Evolutionary conservation across 805 yeast genomes (phyloP).

Genomic region (Myxozyma neglecta): DNA sequence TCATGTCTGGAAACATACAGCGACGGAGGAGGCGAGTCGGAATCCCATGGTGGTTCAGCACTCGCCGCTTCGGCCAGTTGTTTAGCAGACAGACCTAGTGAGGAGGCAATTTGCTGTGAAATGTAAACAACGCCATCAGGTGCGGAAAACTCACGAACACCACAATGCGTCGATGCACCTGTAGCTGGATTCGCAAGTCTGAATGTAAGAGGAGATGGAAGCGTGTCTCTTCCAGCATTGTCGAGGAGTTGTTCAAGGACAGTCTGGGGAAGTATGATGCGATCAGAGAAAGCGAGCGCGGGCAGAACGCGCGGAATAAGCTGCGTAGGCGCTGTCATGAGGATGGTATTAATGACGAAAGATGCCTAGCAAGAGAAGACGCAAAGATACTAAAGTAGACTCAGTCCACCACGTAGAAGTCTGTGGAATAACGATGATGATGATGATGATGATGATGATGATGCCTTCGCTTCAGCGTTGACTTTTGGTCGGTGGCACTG

Average conservation of each 20-base stretch:
- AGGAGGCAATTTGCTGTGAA: slow-evolving; percentile 42
- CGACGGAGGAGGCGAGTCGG: slow-evolving; percentile 2
- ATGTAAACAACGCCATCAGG: slow-evolving; percentile 42
- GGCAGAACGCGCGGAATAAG: slow-evolving; percentile 6
- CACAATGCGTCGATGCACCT: slow-evolving; percentile 41
- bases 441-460: no score
- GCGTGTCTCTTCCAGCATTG: slow-evolving; percentile 14
- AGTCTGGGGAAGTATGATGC: slow-evolving; percentile 32
- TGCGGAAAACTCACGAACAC: slow-evolving; percentile 53
- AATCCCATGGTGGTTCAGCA: background rate
- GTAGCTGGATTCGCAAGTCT: slow-evolving; percentile 34
- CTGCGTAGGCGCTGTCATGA: background rate
- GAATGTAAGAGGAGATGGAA: slow-evolving; percentile 47
- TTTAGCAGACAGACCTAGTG: slow-evolving; percentile 34
- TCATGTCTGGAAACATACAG: background rate
- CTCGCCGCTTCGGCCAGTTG: slow-evolving; percentile 20
- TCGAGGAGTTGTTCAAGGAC: slow-evolving; percentile 30
- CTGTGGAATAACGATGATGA: no score
- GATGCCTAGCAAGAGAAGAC: background rate
- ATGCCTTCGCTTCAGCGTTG: no score
- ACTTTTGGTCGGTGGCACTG: background rate
- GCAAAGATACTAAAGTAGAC: no score
- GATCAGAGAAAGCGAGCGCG: slow-evolving; percentile 27
- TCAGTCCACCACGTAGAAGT: no score
- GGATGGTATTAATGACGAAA: background rate